Base-by-base conservation (phyloP, 352 stramenopile species). In the Phytopythium delawarense region DNA sequence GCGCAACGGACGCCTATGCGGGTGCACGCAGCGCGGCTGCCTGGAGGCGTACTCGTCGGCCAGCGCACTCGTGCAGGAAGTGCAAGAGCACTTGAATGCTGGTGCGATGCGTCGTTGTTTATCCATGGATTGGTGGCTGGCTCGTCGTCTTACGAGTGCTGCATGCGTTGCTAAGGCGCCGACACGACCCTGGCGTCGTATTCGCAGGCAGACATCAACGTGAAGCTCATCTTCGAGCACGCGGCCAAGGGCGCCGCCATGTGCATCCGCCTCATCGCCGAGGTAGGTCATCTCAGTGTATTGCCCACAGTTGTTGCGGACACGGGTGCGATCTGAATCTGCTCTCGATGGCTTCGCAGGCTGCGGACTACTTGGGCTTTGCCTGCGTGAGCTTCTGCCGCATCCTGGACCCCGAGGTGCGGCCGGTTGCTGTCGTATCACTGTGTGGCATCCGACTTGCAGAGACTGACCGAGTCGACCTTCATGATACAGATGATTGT, bases 31-130 rank as follows among this genome's bases (percentile, higher is more conserved):
- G 64, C 66, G 75, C 53, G 84, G 86, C 1, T 95, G 86, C 34
- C 66, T 95, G 16, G 86, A 95, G 71, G 77, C 78, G 13, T 93
- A 95, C 62, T 89, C 74, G 61, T 92, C 84, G 12, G 86, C 86
- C 28, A 65, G 71, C 5, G 86, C 84, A 6, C 66, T 93, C 18
- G 80, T 91, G 34, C 71, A 67, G 1, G 77, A 89, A 68, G 84
- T 71, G 6, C 82, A 88, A 54, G 75, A 90, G 42, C 80, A 88
- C 48, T 40, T 92, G 39, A 70, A 65, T n/a, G 78, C 76, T 49
- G 78, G 78, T 90, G 52, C 11, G 67, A 63, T 60, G 2, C 8
- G 25, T 66, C 6, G 28, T 30, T 15, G 18, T 32, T 25, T 12
- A 20, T 35, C 7, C 18, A 9, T 51, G 4, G 1, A 8, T 32